Evolutionary conservation across 805 yeast species (phyloP).

Genomic region (Spathaspora passalidarum): DNA sequence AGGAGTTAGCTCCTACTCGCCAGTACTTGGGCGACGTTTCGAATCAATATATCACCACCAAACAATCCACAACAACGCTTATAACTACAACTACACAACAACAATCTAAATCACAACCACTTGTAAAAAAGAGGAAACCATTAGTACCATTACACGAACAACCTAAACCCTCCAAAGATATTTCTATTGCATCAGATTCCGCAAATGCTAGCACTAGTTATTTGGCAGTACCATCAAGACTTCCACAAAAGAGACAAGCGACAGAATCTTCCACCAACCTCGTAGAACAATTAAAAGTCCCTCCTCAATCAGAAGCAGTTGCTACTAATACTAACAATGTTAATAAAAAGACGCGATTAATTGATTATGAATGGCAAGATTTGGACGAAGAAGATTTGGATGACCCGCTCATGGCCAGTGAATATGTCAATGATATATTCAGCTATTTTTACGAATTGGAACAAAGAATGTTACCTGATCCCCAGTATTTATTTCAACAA

Average conservation of each 20-base stretch:
- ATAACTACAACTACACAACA: slow-evolving; percentile 3
- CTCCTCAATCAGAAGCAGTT: slow-evolving; percentile 5
- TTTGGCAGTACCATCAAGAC: slow-evolving; percentile 24
- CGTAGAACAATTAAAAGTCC: slow-evolving; percentile 28
- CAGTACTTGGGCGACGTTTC: slow-evolving; percentile 38
- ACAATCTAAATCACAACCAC: background rate
- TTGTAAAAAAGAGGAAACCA: slow-evolving; percentile 23
- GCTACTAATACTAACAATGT: slow-evolving; percentile 10
- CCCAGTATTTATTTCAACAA: slow-evolving; percentile 64
- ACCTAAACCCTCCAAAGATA: slow-evolving; percentile 15
- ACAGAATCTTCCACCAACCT: slow-evolving; percentile 51
- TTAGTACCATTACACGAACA: slow-evolving; percentile 29
- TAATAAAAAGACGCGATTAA: slow-evolving; percentile 35
- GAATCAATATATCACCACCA: slow-evolving; percentile 25
- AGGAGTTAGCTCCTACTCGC: slow-evolving; percentile 11
- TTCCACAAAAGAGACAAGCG: slow-evolving; percentile 53
- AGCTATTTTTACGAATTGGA: slow-evolving; percentile 74
- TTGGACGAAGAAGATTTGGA: slow-evolving; percentile 66
- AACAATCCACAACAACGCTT: slow-evolving; percentile 8
- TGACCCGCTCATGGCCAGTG: slow-evolving; percentile 85
- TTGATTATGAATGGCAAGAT: slow-evolving; percentile 65
- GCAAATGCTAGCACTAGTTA: slow-evolving; percentile 8
- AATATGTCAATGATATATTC: slow-evolving; percentile 85
- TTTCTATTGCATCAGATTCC: slow-evolving; percentile 1
- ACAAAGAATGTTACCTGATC: slow-evolving; percentile 65